Evolutionary conservation across 2,329 filamentous ascomycete genomes (phyloP).

Genomic region (Rhexocercosporidium sp.): DNA sequence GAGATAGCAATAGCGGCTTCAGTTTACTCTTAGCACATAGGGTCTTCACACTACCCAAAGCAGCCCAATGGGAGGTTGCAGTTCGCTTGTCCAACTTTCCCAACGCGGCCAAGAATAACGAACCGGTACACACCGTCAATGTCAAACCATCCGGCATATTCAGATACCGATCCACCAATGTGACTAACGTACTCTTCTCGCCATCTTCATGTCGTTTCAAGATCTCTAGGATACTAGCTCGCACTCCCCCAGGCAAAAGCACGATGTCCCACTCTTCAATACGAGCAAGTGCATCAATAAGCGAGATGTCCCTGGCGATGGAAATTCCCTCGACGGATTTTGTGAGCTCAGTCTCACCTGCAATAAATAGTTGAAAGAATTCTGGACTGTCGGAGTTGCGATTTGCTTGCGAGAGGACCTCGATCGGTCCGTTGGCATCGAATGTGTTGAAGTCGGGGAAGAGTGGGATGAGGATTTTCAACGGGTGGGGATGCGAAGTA

Average conservation of each 20-base stretch:
- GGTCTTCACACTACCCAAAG: background rate
- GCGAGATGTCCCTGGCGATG: slow-evolving; percentile 5
- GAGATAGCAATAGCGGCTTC: background rate
- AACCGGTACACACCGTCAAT: slow-evolving; percentile 6
- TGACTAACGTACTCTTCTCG: background rate
- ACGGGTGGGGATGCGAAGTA: background rate
- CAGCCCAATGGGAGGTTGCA: slow-evolving; percentile 7
- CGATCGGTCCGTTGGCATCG: slow-evolving; percentile 13
- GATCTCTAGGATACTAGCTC: background rate
- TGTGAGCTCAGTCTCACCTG: background rate
- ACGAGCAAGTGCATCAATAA: background rate
- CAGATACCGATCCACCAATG: background rate
- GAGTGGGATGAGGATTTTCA: slow-evolving; percentile 9
- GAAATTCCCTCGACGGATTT: background rate
- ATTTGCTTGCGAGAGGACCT: slow-evolving; percentile 8
- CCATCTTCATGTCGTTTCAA: background rate
- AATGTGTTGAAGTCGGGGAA: slow-evolving; percentile 14
- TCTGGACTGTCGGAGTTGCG: background rate
- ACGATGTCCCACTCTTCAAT: slow-evolving; percentile 14
- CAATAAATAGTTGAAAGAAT: background rate
- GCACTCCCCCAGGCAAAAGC: slow-evolving; percentile 5
- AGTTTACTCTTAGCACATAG: slow-evolving; percentile 1
- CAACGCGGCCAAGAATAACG: slow-evolving; percentile 4
- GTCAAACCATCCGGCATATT: background rate
- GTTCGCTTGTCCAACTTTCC: background rate